Evolutionary conservation across 2,329 filamentous ascomycete species (phyloP), one percentile per base, ranked within the genome.

Genomic region (Clonostachys chloroleuca): DNA sequence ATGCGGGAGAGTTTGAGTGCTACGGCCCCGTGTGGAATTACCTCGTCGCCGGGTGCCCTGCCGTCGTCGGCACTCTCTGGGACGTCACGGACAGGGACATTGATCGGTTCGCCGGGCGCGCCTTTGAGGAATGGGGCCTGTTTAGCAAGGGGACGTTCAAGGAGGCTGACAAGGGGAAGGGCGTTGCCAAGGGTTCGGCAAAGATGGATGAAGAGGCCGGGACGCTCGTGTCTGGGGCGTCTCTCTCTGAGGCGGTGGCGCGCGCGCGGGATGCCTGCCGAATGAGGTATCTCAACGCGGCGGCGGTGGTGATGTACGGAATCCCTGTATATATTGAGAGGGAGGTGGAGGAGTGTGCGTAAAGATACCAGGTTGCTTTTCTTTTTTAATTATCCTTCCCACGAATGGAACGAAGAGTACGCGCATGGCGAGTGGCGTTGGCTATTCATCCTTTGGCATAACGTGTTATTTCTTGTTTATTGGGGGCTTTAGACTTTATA

Each of bases 21-120:
- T 86, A 88, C 56, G 92, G 94, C 2, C 90, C 92, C 47, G 88
- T 94, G 20, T 84, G 92, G 70, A 91, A 92, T 57, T 97, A 97
- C 68, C 84, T 99, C 68, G 84, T 92, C 55, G 92, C 91, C 0
- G 92, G 90, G 2, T 83, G 80, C 56, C 91, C 90, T 5, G 91
- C 92, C 1, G 82, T 97, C 10, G 84, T 97, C 3, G 94, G 91
- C 42, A 96, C 92, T 14, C 74, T 99, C 36, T 99, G 94, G 94
- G 94, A 99, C 65, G 94, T 99, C 44, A 99, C 94, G 10, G 94
- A 99, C 64, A 89, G 89, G 59, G 94, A 99, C 64, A 96, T 96
- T 63, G 95, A 99, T 70, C 87, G 92, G 16, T 95, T 96, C 64
- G 88, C 92, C 1, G 83, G 86, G 34, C 76, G 79, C 24, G 74